These are phyloP conservation scores for Plasmodium vivax DNA, from an alignment of 169 alveolate genomes.

Conservation along the genomic window DNA sequence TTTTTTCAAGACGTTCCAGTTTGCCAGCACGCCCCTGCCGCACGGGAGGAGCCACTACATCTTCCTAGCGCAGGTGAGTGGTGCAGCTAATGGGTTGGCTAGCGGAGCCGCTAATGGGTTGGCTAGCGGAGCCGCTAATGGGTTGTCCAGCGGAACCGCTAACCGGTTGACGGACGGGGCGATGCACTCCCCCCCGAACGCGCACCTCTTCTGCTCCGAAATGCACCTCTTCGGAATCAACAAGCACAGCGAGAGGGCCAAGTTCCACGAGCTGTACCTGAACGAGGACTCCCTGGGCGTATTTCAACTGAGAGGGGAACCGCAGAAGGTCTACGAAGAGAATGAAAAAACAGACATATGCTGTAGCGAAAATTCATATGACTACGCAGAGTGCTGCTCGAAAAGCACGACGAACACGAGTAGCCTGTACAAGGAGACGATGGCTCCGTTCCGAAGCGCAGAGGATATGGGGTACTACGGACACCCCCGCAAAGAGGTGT, in stretches of 20 bases:
- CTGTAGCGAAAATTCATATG: slow-evolving; percentile 6
- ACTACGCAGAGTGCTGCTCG: neutral
- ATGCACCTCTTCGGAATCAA: slow-evolving; percentile 22
- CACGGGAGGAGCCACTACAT: slow-evolving; percentile 36
- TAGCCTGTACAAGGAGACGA: neutral
- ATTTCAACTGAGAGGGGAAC: neutral
- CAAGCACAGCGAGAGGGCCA: slow-evolving; percentile 1
- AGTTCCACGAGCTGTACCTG: slow-evolving; percentile 15
- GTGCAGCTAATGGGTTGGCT: neutral
- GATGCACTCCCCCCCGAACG: neutral
- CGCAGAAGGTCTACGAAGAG: slow-evolving; percentile 9
- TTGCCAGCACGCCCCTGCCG: slow-evolving; percentile 32
- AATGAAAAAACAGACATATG: slow-evolving; percentile 6
- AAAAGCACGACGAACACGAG: slow-evolving; percentile 6
- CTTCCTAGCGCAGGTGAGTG: neutral
- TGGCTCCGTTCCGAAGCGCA: neutral
- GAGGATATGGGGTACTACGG: neutral
- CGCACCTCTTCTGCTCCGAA: slow-evolving; percentile 29
- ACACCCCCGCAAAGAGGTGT: neutral
- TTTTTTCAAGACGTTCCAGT: slow-evolving; percentile 30
- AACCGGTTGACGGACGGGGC: neutral
- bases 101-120: neutral
- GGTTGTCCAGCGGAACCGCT: neutral
- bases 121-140: neutral
- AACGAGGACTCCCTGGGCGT: slow-evolving; percentile 6